These are phyloP conservation scores for Bonnemaisonia californica DNA, from an alignment of 31 red algal species.

Conservation along the genomic window DNA sequence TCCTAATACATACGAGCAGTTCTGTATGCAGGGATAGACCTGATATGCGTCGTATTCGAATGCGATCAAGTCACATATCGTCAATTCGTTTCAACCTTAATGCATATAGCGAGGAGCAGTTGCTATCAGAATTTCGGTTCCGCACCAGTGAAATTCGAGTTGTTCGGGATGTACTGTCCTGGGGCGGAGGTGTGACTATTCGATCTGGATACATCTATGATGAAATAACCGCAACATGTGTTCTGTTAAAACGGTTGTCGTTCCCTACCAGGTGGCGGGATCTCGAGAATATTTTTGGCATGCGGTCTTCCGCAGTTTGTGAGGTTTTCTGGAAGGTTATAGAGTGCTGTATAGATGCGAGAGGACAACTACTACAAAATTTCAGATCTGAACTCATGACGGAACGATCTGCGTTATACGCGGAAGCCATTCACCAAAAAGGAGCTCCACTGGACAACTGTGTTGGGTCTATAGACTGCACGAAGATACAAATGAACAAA, in stretches of 20 bases:
- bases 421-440: constrained; percentile 3
- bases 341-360: background rate
- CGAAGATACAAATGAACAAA: background rate
- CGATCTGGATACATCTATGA: constrained; percentile 9
- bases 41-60: no score
- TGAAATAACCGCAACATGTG: constrained; percentile 12
- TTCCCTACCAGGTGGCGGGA: constrained; percentile 5
- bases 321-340: constrained; percentile 7
- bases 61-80: background rate
- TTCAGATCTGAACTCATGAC: constrained; percentile 11
- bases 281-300: constrained; percentile 13
- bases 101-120: constrained; percentile 8
- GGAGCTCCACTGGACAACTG: no score
- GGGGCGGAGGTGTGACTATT: background rate
- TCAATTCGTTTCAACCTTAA: constrained; percentile 11
- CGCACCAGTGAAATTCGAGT: background rate
- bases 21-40: no score
- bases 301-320: background rate
- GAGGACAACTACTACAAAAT: constrained; percentile 4
- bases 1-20: no score
- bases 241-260: constrained; percentile 5
- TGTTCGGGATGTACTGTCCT: background rate
- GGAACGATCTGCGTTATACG: background rate
- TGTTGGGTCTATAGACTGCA: constrained; percentile 34
- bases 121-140: constrained; percentile 19